Conservation (phyloP, 306 rosid genomes). For the Argentina anserina region DNA sequence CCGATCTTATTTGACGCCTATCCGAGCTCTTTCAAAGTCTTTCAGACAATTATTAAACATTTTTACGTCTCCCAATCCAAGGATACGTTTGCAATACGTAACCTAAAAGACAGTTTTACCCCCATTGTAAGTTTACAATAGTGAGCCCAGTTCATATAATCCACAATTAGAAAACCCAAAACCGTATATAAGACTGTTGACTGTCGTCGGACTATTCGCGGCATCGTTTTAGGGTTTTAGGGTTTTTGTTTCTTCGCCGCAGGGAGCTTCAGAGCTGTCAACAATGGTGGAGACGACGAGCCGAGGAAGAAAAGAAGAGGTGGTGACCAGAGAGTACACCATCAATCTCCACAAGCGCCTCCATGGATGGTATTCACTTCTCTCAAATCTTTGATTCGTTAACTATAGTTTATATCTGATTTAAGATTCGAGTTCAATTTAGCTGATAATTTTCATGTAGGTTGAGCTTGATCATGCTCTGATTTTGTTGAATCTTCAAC, state of each 20-base stretch:
- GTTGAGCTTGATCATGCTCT: neutral
- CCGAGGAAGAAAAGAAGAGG: conserved; percentile 42
- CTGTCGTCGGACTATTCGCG: neutral
- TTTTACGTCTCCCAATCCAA: too few species aligned
- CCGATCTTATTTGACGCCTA: too few species aligned
- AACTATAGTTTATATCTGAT: neutral
- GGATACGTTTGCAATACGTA: too few species aligned
- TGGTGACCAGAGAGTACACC: conserved; percentile 41
- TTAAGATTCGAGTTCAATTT: neutral
- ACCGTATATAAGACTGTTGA: neutral
- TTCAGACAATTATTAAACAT: too few species aligned
- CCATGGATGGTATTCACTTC: conserved; percentile 37
- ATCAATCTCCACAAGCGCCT: conserved; percentile 51
- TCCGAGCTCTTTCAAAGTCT: too few species aligned
- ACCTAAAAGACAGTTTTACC: too few species aligned
- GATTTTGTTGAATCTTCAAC: too few species aligned
- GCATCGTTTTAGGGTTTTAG: conserved; percentile 14
- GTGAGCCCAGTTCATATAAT: neutral
- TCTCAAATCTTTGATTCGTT: neutral
- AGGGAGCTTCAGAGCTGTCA: conserved; percentile 20
- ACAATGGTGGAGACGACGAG: conserved; percentile 44
- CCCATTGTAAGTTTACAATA: too few species aligned
- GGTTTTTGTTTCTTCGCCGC: neutral
- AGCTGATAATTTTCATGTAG: too few species aligned
- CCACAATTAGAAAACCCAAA: neutral